Evolutionary conservation across 805 yeast genomes (phyloP).

Genomic region (Saccharomycopsis oosterbeekiorum): DNA sequence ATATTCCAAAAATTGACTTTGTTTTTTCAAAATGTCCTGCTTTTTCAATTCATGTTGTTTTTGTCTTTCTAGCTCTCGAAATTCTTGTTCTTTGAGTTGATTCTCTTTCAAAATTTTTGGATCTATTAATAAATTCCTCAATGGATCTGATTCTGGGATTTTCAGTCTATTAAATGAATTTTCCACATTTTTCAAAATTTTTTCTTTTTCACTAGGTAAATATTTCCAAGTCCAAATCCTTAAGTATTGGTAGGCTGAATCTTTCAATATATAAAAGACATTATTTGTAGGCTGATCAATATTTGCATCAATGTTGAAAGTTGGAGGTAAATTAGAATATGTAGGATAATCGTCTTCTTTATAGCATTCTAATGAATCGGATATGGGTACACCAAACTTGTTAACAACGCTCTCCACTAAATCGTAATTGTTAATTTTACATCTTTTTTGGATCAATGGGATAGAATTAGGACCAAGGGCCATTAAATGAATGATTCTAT

Average conservation of each 20-base stretch:
- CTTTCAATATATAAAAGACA: constrained; percentile 13
- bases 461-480: constrained; percentile 18
- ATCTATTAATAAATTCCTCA: constrained; percentile 7
- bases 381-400: constrained; percentile 1
- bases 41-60: constrained; percentile 1
- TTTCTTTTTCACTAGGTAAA: not conserved
- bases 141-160: constrained; percentile 10
- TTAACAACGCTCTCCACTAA: constrained; percentile 6
- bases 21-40: not conserved
- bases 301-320: not conserved
- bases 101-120: constrained; percentile 7
- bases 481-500: constrained; percentile 15
- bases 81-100: not conserved
- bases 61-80: constrained; percentile 3
- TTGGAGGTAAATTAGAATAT: not conserved
- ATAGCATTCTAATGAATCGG: not conserved
- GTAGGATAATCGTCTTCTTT: not conserved
- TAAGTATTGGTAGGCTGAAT: constrained; percentile 11
- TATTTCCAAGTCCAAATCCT: constrained; percentile 18
- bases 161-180: constrained; percentile 14
- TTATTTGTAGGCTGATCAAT: not conserved
- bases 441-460: constrained; percentile 3
- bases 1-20: not conserved
- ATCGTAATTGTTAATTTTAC: constrained; percentile 3
- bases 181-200: constrained; percentile 10